Evolutionary conservation across 1,284 basidiomycete genomes (phyloP).

Genomic region (Mycosarcoma mackinlayi): DNA sequence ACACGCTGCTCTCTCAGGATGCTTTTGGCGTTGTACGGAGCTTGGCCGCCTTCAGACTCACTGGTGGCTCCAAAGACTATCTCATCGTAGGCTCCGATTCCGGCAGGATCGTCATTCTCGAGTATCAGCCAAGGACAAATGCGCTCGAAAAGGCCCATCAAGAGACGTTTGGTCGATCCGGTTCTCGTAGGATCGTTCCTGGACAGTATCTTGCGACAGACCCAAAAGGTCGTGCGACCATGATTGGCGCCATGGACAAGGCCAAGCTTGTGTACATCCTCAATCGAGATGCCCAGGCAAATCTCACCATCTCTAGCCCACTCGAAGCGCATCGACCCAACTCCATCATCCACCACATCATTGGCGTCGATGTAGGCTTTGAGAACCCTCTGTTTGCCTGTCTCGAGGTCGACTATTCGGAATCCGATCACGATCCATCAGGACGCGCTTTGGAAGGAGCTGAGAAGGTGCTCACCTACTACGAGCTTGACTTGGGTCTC

Average conservation of each 20-base stretch:
- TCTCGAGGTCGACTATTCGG: slow-evolving; percentile 66
- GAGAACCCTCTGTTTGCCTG: slow-evolving; percentile 67
- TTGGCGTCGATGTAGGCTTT: slow-evolving; percentile 66
- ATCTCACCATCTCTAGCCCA: slow-evolving; percentile 67
- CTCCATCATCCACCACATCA: slow-evolving; percentile 63
- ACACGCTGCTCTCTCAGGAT: slow-evolving; percentile 54
- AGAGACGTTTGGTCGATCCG: slow-evolving; percentile 66
- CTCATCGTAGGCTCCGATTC: slow-evolving; percentile 66
- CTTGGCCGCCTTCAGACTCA: slow-evolving; percentile 62
- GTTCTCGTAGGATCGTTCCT: slow-evolving; percentile 64
- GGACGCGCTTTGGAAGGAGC: slow-evolving; percentile 59
- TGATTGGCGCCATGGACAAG: slow-evolving; percentile 67
- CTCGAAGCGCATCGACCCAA: slow-evolving; percentile 64
- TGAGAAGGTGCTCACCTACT: slow-evolving; percentile 65
- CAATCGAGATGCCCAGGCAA: slow-evolving; percentile 66
- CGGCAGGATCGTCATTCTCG: slow-evolving; percentile 64
- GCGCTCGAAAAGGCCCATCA: slow-evolving; percentile 62
- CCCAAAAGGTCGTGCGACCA: slow-evolving; percentile 65
- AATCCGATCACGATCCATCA: slow-evolving; percentile 64
- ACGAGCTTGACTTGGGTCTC: slow-evolving; percentile 67
- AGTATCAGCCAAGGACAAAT: slow-evolving; percentile 58
- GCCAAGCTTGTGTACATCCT: slow-evolving; percentile 67
- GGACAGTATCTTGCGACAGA: slow-evolving; percentile 67
- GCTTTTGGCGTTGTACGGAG: slow-evolving; percentile 64
- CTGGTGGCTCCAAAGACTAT: slow-evolving; percentile 63